These are phyloP conservation scores for Nemania sp. DNA, from an alignment of 2,329 filamentous ascomycete species.

Conservation along the genomic window DNA sequence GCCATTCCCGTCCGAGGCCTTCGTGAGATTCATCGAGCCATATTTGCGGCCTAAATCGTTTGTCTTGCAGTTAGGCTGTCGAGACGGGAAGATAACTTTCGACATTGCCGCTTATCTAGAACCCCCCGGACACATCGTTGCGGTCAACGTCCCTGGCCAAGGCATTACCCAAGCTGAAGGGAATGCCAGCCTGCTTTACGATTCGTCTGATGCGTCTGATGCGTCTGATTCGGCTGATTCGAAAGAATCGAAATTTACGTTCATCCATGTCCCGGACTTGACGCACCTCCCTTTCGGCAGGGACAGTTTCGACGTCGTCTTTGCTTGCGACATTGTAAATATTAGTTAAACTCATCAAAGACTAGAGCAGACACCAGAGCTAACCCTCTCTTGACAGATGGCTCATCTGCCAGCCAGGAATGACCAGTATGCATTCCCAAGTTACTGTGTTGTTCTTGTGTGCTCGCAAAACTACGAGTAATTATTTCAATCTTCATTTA, in stretches of 20 bases:
- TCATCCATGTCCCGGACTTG: background rate
- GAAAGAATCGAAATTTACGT: background rate
- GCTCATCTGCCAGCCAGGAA: background rate
- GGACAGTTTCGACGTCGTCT: constrained; percentile 19
- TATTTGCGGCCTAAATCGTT: no score
- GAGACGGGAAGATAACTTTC: constrained; percentile 5
- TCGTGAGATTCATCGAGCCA: background rate
- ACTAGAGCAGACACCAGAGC: background rate
- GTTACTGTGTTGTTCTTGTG: background rate
- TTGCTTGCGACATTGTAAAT: constrained; percentile 20
- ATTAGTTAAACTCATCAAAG: background rate
- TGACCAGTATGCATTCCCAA: background rate
- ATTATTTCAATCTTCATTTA: background rate
- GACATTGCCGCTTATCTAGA: background rate
- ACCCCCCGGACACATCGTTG: background rate
- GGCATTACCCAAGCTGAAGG: background rate
- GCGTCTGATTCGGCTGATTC: no score
- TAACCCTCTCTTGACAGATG: constrained; percentile 16
- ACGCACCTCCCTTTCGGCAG: background rate
- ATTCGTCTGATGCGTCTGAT: no score
- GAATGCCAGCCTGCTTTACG: no score
- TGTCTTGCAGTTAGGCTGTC: constrained; percentile 15
- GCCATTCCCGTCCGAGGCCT: background rate
- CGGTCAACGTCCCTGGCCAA: background rate
- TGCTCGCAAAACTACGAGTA: background rate